phyloP scores from a whole-genome alignment of 768 basidiomycete genomes.

The Cyathus striatus region DNA sequence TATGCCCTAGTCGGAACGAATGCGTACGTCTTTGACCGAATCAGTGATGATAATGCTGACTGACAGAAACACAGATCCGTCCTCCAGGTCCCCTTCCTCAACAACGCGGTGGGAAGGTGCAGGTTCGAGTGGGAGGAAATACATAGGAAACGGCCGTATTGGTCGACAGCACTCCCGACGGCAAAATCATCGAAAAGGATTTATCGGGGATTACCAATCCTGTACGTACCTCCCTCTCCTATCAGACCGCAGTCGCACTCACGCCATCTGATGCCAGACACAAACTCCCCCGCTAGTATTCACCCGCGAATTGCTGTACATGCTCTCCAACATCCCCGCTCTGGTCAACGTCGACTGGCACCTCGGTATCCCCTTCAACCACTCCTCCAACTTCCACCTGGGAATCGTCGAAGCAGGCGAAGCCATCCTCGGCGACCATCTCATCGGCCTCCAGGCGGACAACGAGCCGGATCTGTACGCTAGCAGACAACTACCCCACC shows the following conservation, averaged over 20 bases:
- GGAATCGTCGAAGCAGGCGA: slow-evolving; percentile 58
- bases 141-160: slow-evolving; percentile 63
- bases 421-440: slow-evolving; percentile 58
- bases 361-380: slow-evolving; percentile 67
- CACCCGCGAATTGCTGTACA: slow-evolving; percentile 60
- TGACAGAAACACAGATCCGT: slow-evolving; percentile 29
- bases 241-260: background rate
- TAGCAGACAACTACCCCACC: too few relatives aligned
- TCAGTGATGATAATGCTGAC: too few relatives aligned
- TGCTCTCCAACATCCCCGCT: slow-evolving; percentile 54
- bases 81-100: slow-evolving; percentile 58
- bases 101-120: slow-evolving; percentile 55
- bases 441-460: slow-evolving; percentile 67
- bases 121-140: slow-evolving; percentile 73
- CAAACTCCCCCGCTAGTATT: slow-evolving; percentile 63
- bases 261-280: slow-evolving; percentile 27
- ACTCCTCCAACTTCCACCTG: slow-evolving; percentile 48
- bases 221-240: slow-evolving; percentile 6
- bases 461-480: slow-evolving; percentile 63
- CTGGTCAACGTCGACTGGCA: slow-evolving; percentile 63
- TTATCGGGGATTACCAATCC: slow-evolving; percentile 14
- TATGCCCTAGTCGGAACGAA: slow-evolving; percentile 44
- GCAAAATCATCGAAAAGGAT: slow-evolving; percentile 22
- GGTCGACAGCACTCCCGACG: slow-evolving; percentile 42
- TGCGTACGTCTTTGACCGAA: slow-evolving; percentile 22